Evolutionary conservation across 768 basidiomycete species (phyloP).

Genomic region (Hygrophorus pudorinus): DNA sequence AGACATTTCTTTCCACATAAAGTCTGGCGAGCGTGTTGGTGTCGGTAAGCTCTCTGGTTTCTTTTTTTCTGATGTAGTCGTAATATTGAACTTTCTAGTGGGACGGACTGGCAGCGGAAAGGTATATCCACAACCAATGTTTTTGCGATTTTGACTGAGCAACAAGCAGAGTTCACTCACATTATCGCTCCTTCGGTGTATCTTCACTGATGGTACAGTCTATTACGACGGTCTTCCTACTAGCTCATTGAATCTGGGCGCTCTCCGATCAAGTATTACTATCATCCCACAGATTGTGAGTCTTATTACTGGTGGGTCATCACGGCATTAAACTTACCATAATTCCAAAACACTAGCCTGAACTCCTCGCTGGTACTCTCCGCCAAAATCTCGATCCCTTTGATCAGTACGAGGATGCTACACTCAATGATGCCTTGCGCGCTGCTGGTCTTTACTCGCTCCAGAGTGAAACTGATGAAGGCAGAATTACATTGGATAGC

Average conservation of each 20-base stretch:
- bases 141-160: neutral
- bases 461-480: constrained; percentile 33
- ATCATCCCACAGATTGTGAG: constrained; percentile 44
- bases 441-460: constrained; percentile 32
- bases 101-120: constrained; percentile 39
- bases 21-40: constrained; percentile 48
- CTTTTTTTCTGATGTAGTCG: neutral
- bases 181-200: constrained; percentile 46
- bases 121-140: constrained; percentile 13
- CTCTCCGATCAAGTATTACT: constrained; percentile 46
- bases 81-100: constrained; percentile 17
- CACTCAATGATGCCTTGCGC: constrained; percentile 28
- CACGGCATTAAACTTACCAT: neutral
- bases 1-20: constrained; percentile 40
- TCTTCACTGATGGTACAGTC: constrained; percentile 46
- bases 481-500: constrained; percentile 38
- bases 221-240: constrained; percentile 46
- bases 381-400: constrained; percentile 65
- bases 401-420: constrained; percentile 42
- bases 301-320: too few relatives aligned
- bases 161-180: constrained; percentile 41
- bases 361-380: constrained; percentile 51
- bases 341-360: constrained; percentile 20
- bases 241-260: constrained; percentile 41
- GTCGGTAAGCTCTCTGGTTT: constrained; percentile 20